Evolutionary conservation across 768 basidiomycete genomes (phyloP), one percentile per base, ranked within the genome.

Genomic region (Hygrophoropsis aurantiaca): DNA sequence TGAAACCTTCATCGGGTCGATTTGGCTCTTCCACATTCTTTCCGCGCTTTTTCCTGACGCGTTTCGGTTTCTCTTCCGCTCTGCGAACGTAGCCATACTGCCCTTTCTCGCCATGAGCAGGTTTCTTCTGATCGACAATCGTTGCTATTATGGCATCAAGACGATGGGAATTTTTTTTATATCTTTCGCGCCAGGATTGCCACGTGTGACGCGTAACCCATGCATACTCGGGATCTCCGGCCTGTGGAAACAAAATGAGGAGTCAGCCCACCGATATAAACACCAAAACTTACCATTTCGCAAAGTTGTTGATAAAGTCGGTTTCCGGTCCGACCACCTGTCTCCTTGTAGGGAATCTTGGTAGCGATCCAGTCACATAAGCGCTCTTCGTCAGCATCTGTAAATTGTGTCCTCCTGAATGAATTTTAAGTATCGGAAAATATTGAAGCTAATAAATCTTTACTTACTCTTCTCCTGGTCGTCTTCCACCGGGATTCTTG

Each of bases 131-230:
- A 21, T 80, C 82, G 1, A 91, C 87, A 11, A 90, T 81, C 4
- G 69, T 69, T 2, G 79, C 64, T 43, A 92, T 90, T 44, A 79
- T 65, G 10, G 58, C 58, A 58, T 91, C 87, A 30, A 91, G 74
- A 9, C 87, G 80, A 6, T 68, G 59, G 0, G 86, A 71, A 50
- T 92, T 85, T 66, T 91, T 91, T 72, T 91, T 90, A 70, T 92
- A 92, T 23, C 90, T 75, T 59, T 92, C 89, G 21, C 90, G 79
- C 89, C 89, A 92, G 13, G 89, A 92, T 54, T 90, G 87, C 89
- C 89, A 92, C 2, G 88, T 90, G 60, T 92, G 89, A 13, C 88
- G 82, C 20, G 72, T 74, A 16, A 90, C 90, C 89, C 89, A 91
- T 0, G 77, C 72, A 56, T 81, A 90, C 52, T 87, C 86, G 2